Evolutionary conservation across 495 filamentous ascomycete species (phyloP).

Genomic region (Hyaloscypha variabilis): DNA sequence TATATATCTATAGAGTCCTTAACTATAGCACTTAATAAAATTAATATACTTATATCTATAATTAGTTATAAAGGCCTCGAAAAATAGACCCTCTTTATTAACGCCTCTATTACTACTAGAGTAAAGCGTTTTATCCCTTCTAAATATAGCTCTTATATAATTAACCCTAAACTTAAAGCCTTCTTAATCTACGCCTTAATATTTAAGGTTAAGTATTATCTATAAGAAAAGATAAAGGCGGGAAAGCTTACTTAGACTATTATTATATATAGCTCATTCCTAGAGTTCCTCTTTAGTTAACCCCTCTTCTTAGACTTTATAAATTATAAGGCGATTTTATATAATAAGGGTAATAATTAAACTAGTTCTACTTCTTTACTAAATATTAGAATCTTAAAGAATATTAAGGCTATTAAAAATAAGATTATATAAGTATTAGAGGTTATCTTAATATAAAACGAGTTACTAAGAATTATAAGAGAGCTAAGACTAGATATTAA

Average conservation of each 20-base stretch:
- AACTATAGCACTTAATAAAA: slow-evolving; percentile 46
- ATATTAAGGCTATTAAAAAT: slow-evolving; percentile 53
- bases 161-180: slow-evolving; percentile 10
- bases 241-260: slow-evolving; percentile 27
- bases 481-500: slow-evolving; percentile 42
- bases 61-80: slow-evolving; percentile 41
- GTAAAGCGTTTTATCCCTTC: slow-evolving; percentile 67
- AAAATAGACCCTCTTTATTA: slow-evolving; percentile 53
- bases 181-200: slow-evolving; percentile 16
- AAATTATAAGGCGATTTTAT: slow-evolving; percentile 35
- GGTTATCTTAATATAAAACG: slow-evolving; percentile 42
- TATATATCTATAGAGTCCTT: slow-evolving; percentile 57
- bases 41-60: slow-evolving; percentile 61
- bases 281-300: slow-evolving; percentile 24
- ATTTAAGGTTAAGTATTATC: slow-evolving; percentile 26
- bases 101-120: slow-evolving; percentile 60
- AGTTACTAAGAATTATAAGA: slow-evolving; percentile 42
- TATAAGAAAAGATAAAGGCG: slow-evolving; percentile 20
- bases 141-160: slow-evolving; percentile 44
- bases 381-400: slow-evolving; percentile 41
- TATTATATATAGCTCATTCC: slow-evolving; percentile 20
- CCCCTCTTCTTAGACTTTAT: slow-evolving; percentile 22
- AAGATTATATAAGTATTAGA: slow-evolving; percentile 44
- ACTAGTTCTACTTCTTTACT: slow-evolving; percentile 46
- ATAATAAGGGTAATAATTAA: slow-evolving; percentile 41